Percentiles rank a stretch among this genome's conserved stretches.
Evolutionary conservation across 495 filamentous ascomycete genomes (phyloP).

Genomic region (Physcia stellaris): DNA sequence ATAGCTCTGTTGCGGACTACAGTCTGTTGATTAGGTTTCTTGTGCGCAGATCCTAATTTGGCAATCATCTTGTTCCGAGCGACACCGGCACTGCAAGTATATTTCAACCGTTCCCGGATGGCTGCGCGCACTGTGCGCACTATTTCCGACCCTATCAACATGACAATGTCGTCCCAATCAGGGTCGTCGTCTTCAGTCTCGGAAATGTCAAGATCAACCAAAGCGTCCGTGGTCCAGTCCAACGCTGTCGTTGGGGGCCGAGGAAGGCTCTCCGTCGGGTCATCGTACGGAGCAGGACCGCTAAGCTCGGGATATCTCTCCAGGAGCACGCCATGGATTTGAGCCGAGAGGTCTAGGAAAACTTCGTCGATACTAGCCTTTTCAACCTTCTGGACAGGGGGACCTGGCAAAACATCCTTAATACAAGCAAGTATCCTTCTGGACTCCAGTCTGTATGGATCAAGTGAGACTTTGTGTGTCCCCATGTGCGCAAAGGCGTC

Average conservation of each 20-base stretch:
- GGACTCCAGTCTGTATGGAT: conserved; percentile 81
- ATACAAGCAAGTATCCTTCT: conserved; percentile 70
- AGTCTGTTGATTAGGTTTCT: conserved; percentile 90
- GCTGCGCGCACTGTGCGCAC: conserved; percentile 57
- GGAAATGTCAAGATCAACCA: conserved; percentile 60
- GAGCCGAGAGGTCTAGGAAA: conserved; percentile 77
- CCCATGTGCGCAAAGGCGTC: conserved; percentile 61
- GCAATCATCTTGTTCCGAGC: conserved; percentile 89
- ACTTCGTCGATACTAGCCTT: conserved; percentile 90
- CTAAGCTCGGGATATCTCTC: conserved; percentile 65
- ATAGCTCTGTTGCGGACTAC: conserved; percentile 75
- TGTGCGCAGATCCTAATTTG: conserved; percentile 79
- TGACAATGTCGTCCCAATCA: conserved; percentile 92
- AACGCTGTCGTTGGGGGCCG: conserved; percentile 59
- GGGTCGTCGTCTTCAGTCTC: conserved; percentile 69
- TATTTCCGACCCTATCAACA: conserved; percentile 77
- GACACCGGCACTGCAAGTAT: conserved; percentile 84
- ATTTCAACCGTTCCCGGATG: conserved; percentile 55
- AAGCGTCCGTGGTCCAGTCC: conserved; percentile 66
- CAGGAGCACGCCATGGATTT: conserved; percentile 63
- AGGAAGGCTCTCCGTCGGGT: conserved; percentile 58
- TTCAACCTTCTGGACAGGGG: conserved; percentile 58
- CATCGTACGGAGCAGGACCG: conserved; percentile 49
- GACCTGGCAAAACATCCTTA: conserved; percentile 51
- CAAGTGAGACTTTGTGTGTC: conserved; percentile 84